These are phyloP conservation scores for Amniculicola lignicola DNA, from an alignment of 495 filamentous ascomycete species.

Conservation along the genomic window DNA sequence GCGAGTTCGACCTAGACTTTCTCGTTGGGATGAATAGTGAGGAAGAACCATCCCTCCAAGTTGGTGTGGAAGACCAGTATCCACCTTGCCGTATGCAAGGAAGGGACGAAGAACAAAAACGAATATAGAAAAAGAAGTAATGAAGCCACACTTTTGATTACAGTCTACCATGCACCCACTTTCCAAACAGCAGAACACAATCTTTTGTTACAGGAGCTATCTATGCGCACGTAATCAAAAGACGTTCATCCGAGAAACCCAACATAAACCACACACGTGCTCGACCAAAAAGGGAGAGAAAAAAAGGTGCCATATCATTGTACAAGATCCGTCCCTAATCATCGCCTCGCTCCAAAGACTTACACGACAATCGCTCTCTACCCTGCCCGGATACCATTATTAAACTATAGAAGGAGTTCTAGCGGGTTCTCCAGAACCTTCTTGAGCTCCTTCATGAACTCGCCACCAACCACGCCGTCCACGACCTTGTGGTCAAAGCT, in stretches of 20 bases:
- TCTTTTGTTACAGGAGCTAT: constrained; percentile 6
- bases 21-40: no score
- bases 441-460: constrained; percentile 97
- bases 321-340: constrained; percentile 17
- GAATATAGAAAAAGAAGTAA: no score
- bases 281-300: not conserved
- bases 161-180: no score
- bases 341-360: constrained; percentile 7
- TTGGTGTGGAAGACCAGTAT: no score
- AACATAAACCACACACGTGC: not conserved
- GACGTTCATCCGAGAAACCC: not conserved
- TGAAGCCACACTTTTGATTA: no score
- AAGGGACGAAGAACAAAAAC: no score
- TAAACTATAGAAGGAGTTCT: constrained; percentile 77
- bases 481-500: constrained; percentile 98
- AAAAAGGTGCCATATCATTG: constrained; percentile 15
- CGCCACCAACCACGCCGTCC: constrained; percentile 89
- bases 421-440: constrained; percentile 96
- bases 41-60: no score
- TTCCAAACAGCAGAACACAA: not conserved
- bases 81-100: no score
- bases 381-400: not conserved
- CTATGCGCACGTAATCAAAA: constrained; percentile 12
- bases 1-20: no score
- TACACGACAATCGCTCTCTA: not conserved